These are phyloP conservation scores for Biscutella laevigata DNA, from an alignment of 441 rosid species.

Conservation along the genomic window DNA sequence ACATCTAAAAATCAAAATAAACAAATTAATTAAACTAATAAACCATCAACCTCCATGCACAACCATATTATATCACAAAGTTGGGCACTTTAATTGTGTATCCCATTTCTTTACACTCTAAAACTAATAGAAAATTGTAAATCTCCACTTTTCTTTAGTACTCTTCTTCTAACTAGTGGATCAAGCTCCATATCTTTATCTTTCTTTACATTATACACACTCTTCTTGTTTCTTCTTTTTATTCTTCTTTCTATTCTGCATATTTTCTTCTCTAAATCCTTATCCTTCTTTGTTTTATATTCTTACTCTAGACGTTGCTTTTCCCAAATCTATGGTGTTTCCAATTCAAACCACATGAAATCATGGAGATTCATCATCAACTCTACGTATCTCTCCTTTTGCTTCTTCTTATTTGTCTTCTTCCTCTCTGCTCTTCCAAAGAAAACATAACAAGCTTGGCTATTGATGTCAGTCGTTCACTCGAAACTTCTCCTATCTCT, in stretches of 20 bases:
- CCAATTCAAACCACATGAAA: slow-evolving; percentile 16
- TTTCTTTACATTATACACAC: slow-evolving; percentile 3
- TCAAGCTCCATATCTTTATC: slow-evolving; percentile 4
- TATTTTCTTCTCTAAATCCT: too few relatives aligned
- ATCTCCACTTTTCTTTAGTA: slow-evolving; percentile 13
- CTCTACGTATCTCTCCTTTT: slow-evolving; percentile 16
- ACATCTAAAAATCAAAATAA: too few relatives aligned
- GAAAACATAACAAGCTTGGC: slow-evolving; percentile 21
- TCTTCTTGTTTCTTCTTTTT: too few relatives aligned
- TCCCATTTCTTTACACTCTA: slow-evolving; percentile 19
- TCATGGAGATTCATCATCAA: slow-evolving; percentile 18
- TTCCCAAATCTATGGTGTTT: too few relatives aligned
- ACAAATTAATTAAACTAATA: too few relatives aligned
- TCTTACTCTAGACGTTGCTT: too few relatives aligned
- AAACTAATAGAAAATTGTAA: slow-evolving; percentile 20
- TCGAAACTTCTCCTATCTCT: slow-evolving; percentile 2
- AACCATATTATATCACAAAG: slow-evolving; percentile 18
- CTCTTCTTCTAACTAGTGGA: slow-evolving; percentile 18
- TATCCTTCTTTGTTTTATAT: too few relatives aligned
- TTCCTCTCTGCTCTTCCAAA: slow-evolving; percentile 17
- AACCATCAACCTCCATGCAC: slow-evolving; percentile 24
- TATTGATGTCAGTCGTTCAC: slow-evolving; percentile 9
- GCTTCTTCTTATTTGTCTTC: background rate
- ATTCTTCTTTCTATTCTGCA: too few relatives aligned
- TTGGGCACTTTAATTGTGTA: slow-evolving; percentile 1